Conservation (phyloP, 345 rosid species). For the Microthlaspi erraticum region DNA sequence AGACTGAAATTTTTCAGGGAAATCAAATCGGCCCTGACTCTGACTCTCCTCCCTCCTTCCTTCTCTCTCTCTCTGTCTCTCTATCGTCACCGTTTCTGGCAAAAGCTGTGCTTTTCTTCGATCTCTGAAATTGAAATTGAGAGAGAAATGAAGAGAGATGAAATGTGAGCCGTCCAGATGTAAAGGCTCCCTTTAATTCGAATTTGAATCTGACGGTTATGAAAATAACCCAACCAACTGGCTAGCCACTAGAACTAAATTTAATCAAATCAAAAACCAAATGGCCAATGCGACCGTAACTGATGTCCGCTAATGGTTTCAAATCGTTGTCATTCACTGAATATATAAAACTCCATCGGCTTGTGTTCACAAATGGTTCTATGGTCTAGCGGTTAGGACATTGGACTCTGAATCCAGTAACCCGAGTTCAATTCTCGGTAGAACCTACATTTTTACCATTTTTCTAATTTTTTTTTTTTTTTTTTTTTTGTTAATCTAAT, state of each 20-base stretch:
- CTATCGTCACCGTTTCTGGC: constrained; percentile 42
- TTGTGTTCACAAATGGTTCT: background rate
- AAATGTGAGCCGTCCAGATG: constrained; percentile 41
- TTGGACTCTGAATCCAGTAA: constrained; percentile 98
- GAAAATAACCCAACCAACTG: constrained; percentile 27
- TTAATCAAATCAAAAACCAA: too few species aligned
- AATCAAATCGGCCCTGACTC: constrained; percentile 44
- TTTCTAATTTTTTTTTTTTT: too few species aligned
- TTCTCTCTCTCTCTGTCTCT: constrained; percentile 22
- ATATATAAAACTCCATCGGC: accelerated
- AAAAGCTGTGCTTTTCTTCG: constrained; percentile 53
- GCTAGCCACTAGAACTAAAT: constrained; percentile 3
- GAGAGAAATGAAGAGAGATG: constrained; percentile 32
- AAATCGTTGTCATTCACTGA: background rate
- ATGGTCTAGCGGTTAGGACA: constrained; percentile 90
- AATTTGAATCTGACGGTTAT: constrained; percentile 49
- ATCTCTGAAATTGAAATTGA: constrained; percentile 20
- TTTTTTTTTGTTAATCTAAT: too few species aligned
- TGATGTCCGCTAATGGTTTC: background rate
- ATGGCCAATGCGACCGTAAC: constrained; percentile 23
- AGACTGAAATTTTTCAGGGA: constrained; percentile 28
- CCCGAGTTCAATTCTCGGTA: constrained; percentile 99
- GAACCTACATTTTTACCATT: constrained; percentile 49
- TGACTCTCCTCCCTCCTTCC: background rate
- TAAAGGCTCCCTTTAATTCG: constrained; percentile 33